Conservation (phyloP, 2,329 filamentous ascomycete species). For the Nemania abortiva region DNA sequence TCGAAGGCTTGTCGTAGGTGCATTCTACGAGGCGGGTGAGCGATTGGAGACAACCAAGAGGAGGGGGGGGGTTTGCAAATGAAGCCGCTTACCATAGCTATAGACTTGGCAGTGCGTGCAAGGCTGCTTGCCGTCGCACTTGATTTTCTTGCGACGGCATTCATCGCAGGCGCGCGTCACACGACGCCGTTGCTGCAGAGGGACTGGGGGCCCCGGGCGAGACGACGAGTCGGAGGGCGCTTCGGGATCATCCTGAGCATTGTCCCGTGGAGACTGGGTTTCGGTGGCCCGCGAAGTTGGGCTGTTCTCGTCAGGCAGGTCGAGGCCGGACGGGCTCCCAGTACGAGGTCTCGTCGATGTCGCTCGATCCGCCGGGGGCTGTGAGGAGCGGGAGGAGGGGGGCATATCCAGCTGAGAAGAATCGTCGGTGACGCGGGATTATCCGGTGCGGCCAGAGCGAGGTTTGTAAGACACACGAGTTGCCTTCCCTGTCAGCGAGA, state of each 20-base stretch:
- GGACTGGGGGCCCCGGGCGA: constrained; percentile 60
- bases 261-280: constrained; percentile 55
- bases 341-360: constrained; percentile 44
- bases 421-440: constrained; percentile 17
- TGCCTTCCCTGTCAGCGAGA: constrained; percentile 28
- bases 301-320: constrained; percentile 58
- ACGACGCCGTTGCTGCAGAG: constrained; percentile 80
- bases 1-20: constrained; percentile 95
- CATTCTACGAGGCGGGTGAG: constrained; percentile 72
- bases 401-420: constrained; percentile 46
- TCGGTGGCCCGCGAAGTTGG: constrained; percentile 38
- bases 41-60: constrained; percentile 38
- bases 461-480: constrained; percentile 24
- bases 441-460: constrained; percentile 23
- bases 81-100: constrained; percentile 80
- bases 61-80: constrained; percentile 11
- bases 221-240: constrained; percentile 44
- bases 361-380: constrained; percentile 45
- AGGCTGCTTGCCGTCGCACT: constrained; percentile 87
- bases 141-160: constrained; percentile 87
- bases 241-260: constrained; percentile 46
- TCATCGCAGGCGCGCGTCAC: constrained; percentile 83
- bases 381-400: constrained; percentile 48
- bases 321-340: constrained; percentile 53
- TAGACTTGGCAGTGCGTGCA: constrained; percentile 98